These are phyloP conservation scores for Trichoderma polysporum DNA, from an alignment of 2,329 filamentous ascomycete species.

Conservation along the genomic window DNA sequence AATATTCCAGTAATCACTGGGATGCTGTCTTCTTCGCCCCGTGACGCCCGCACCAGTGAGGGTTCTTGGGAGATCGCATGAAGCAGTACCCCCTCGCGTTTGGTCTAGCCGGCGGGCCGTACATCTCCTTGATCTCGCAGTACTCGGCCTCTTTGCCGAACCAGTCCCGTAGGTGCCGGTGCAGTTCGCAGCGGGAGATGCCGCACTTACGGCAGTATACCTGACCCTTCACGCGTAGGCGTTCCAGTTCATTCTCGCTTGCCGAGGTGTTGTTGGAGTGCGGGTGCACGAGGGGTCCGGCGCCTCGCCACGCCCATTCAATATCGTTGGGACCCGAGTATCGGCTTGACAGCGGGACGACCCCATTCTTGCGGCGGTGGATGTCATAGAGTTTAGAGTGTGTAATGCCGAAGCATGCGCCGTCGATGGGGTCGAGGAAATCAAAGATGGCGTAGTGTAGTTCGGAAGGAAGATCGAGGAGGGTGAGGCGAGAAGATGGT, in stretches of 20 bases:
- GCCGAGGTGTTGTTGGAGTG: slow-evolving; percentile 23
- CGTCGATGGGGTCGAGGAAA: slow-evolving; percentile 63
- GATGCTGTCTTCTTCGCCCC: slow-evolving; percentile 29
- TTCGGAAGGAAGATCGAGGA: slow-evolving; percentile 57
- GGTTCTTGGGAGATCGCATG: slow-evolving; percentile 60
- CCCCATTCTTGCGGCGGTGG: slow-evolving; percentile 55
- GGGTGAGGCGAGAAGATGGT: slow-evolving; percentile 45
- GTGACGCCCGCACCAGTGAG: slow-evolving; percentile 58
- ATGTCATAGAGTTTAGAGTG: slow-evolving; percentile 59
- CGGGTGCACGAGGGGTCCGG: slow-evolving; percentile 44
- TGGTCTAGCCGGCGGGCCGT: slow-evolving; percentile 48
- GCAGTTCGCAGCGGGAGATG: slow-evolving; percentile 60
- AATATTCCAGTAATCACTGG: not conserved
- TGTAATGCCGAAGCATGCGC: slow-evolving; percentile 60
- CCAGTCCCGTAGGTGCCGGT: slow-evolving; percentile 61
- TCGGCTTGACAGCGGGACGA: slow-evolving; percentile 55
- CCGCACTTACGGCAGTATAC: slow-evolving; percentile 64
- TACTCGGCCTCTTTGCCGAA: slow-evolving; percentile 59
- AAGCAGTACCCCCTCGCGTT: slow-evolving; percentile 55
- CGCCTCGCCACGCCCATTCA: slow-evolving; percentile 63
- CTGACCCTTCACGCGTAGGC: slow-evolving; percentile 56
- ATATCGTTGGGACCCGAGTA: slow-evolving; percentile 61
- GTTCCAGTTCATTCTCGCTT: slow-evolving; percentile 37
- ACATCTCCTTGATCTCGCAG: slow-evolving; percentile 59
- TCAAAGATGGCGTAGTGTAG: slow-evolving; percentile 61